Base-by-base conservation (phyloP, 2,329 filamentous ascomycete genomes). In the Pseudogymnoascus sp. region DNA sequence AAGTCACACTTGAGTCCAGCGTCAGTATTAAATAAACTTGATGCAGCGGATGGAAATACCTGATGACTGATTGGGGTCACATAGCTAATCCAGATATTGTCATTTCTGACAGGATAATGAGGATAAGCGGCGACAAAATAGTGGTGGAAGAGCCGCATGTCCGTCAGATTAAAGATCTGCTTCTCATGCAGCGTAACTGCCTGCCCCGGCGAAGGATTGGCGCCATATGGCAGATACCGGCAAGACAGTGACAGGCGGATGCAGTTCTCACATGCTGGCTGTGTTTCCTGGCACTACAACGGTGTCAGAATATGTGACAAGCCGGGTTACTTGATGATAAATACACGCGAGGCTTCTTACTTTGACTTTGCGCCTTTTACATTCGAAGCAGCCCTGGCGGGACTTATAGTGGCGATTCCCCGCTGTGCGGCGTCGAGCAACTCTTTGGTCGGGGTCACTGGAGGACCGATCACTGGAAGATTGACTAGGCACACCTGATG, bases 81-180 rank as follows among this genome's bases (percentile, higher is more conserved):
- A 62, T 87, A 80, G 28, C 85, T 83, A 7, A 82, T 82, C 87
- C 87, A 90, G 9, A 87, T 77, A 7, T 80, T 76, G 65, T 89
- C 84, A 64, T 85, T 84, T 38, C 84, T 85, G 15, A 88, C 73
- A 0, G 86, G 85, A 22, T 88, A 77, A 70, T 85, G 81, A 2
- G 86, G 86, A 67, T 83, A 84, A 64, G 82, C 85, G 35, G 78
- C 76, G 28, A 81, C 73, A 12, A 88, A 72, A 65, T 87, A 88
- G 70, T 88, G 83, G 69, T 88, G 85, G 66, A 88, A 88, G 70
- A 87, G 80, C 38, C 84, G 81, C 84, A 88, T 86, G 66, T 88
- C 85, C 58, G 83, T 80, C 61, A 85, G 67, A 59, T 77, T 83
- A 68, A 86, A 86, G 0, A 84, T 70, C 2, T 30, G 47, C 9